Base-by-base conservation (phyloP, 495 filamentous ascomycete species). In the Xylaria palmicola region DNA sequence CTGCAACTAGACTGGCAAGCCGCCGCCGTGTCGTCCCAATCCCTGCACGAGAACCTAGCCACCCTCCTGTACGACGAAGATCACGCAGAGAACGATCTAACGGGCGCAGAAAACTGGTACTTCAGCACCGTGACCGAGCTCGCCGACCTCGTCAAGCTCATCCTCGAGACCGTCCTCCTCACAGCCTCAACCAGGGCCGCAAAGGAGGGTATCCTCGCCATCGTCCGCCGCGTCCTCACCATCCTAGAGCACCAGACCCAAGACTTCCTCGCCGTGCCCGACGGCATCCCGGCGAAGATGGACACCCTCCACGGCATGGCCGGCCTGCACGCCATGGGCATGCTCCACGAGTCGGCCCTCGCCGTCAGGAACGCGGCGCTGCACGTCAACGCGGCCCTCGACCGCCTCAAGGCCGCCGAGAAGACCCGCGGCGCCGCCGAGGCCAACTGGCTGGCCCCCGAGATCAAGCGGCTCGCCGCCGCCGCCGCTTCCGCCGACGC, bases 381-480 rank as follows among this genome's bases (percentile, higher is more conserved):
- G 9, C 79, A 75, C 29, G 62, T 77, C 0, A 47, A 65, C 0
- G 54, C 64, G 22, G 60, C 65, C 26, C 64, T 74, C 47, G 79
- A 81, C 27, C 69, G 67, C 22, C 68, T 72, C 39, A 68, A 72
- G 22, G 72, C 69, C 10, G 62, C 65, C n/a, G 77, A 80, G 43
- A 72, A 76, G 13, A 53, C 57, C 9, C 76, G 77, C 8, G 65
- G 72, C 37, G 66, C 69, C 0, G 59, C 51, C 0, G 67, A 77
- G n/a, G 64, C 70, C 20, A 71, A 68, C 12, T 77, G 76, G 39
- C 66, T 72, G 0, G 20, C 73, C 4, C 54, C 72, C 0, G 75
- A 79, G 58, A 68, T 78, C 30, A 74, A 71, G 34, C 72, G 64
- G 37, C 65, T 81, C 37, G 63, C 68, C 7, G 62, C 64, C 5